Evolutionary conservation across 345 rosid genomes (phyloP).

Genomic region (Noccaea caerulescens): DNA sequence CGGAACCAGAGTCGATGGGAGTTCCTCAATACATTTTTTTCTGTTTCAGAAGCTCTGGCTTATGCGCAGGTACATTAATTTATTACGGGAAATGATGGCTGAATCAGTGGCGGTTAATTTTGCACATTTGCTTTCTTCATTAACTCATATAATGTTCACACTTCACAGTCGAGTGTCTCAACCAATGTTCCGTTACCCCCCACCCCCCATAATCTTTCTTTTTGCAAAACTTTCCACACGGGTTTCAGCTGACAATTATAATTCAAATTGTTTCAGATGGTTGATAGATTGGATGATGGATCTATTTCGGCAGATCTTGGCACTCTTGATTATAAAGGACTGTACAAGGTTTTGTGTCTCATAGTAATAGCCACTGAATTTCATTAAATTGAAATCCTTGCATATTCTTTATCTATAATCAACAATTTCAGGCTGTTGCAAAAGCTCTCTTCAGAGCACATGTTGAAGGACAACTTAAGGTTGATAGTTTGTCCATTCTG

Average conservation of each 20-base stretch:
- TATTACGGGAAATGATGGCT: not conserved
- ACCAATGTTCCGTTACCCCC: too few species aligned
- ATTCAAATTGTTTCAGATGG: constrained; percentile 65
- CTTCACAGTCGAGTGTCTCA: too few species aligned
- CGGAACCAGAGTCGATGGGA: constrained; percentile 92
- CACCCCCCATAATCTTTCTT: not conserved
- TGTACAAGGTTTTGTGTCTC: constrained; percentile 70
- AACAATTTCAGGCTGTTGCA: constrained; percentile 78
- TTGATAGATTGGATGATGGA: constrained; percentile 90
- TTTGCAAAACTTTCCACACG: not conserved
- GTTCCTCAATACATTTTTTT: constrained; percentile 89
- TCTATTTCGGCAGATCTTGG: constrained; percentile 71
- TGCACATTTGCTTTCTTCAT: not conserved
- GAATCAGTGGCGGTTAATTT: not conserved
- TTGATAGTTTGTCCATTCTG: constrained; percentile 31
- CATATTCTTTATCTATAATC: constrained; percentile 27
- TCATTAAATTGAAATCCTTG: constrained; percentile 21
- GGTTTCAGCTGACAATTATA: constrained; percentile 16
- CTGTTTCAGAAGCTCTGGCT: constrained; percentile 96
- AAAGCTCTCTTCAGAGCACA: constrained; percentile 97
- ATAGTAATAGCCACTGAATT: constrained; percentile 11
- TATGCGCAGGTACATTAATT: constrained; percentile 72
- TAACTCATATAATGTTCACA: not conserved
- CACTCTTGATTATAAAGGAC: constrained; percentile 80
- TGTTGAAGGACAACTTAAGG: constrained; percentile 98